Conservation (phyloP, 345 rosid species). For the Kernera saxatilis region DNA sequence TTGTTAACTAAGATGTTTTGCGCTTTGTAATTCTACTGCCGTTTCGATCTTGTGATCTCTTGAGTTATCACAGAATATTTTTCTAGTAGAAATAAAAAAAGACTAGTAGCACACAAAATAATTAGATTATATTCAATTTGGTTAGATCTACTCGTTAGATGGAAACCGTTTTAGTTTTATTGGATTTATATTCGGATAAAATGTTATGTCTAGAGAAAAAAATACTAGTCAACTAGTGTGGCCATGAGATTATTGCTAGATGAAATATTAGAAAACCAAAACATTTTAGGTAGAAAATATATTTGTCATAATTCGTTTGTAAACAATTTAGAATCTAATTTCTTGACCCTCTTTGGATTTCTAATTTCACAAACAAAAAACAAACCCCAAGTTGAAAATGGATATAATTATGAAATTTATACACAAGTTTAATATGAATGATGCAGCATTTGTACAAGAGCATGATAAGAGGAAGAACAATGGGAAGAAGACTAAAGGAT, state of each 20-base stretch:
- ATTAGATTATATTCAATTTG: background rate
- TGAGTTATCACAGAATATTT: no score
- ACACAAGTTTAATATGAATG: background rate
- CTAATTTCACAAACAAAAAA: background rate
- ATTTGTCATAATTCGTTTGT: no score
- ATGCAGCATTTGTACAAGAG: conserved; percentile 65
- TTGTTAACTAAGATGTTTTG: no score
- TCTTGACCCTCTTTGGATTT: background rate
- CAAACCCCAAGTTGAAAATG: background rate
- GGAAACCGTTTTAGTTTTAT: background rate
- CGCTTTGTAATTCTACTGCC: no score
- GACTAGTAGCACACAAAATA: background rate
- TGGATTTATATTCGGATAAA: background rate
- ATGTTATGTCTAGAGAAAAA: background rate
- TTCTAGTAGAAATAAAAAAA: no score
- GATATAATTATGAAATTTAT: background rate
- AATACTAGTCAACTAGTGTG: background rate
- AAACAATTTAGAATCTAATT: background rate
- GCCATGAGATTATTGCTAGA: background rate
- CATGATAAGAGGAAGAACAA: conserved; percentile 61
- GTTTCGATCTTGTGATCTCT: no score
- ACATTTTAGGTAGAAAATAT: background rate
- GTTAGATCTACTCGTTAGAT: background rate
- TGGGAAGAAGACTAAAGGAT: conserved; percentile 88
- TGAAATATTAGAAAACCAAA: background rate